These are phyloP conservation scores for Yarrowia sp. DNA, from an alignment of 805 yeast genomes.

Conservation along the genomic window DNA sequence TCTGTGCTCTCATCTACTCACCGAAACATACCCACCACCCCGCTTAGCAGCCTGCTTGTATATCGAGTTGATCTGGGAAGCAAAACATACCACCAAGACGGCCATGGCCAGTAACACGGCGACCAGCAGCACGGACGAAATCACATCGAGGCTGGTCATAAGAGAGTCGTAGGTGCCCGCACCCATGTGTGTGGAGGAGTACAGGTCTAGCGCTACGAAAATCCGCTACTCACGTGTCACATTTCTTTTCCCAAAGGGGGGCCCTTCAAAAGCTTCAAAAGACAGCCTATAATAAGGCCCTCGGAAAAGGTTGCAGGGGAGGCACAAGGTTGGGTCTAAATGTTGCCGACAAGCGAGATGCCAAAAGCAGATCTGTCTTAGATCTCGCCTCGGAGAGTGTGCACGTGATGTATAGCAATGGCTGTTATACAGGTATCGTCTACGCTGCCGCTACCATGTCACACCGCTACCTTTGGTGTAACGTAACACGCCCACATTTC, in stretches of 20 bases:
- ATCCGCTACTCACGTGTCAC: not conserved
- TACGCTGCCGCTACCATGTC: too few species aligned
- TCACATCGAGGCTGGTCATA: not conserved
- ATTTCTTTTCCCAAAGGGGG: conserved; percentile 1
- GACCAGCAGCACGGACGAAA: not conserved
- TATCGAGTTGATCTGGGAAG: conserved; percentile 7
- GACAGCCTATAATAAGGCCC: conserved; percentile 5
- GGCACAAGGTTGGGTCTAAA: not conserved
- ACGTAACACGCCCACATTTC: too few species aligned
- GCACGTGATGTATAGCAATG: too few species aligned
- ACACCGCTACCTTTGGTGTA: too few species aligned
- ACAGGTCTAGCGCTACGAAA: too few species aligned
- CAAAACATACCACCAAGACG: not conserved
- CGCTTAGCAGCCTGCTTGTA: not conserved
- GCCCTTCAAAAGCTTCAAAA: too few species aligned
- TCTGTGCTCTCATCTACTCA: too few species aligned
- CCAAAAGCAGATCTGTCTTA: not conserved
- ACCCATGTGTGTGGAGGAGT: not conserved
- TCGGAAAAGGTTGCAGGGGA: conserved; percentile 8
- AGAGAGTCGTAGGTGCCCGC: not conserved
- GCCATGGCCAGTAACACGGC: conserved; percentile 7
- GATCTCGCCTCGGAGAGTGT: not conserved
- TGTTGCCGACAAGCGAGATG: not conserved
- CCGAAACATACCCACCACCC: not conserved
- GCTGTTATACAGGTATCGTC: too few species aligned